Evolutionary conservation across 2,329 filamentous ascomycete species (phyloP).

Genomic region (Ophiostoma triangulosporum): DNA sequence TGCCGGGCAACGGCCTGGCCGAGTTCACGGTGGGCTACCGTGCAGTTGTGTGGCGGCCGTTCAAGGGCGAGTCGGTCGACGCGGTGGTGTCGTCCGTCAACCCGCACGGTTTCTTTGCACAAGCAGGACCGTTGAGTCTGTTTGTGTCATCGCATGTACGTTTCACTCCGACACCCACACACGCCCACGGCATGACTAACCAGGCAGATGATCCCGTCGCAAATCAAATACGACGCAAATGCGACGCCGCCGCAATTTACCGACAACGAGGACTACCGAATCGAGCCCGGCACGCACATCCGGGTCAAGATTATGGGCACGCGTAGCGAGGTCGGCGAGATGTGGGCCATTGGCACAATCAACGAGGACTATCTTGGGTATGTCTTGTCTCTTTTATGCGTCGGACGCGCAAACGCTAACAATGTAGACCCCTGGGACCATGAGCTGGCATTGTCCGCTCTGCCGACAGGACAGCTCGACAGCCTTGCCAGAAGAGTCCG

Average conservation of each 20-base stretch:
- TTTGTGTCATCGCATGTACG: conserved; percentile 75
- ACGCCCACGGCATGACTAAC: too few species aligned
- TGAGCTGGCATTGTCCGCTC: not conserved
- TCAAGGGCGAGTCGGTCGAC: conserved; percentile 97
- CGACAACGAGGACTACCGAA: conserved; percentile 84
- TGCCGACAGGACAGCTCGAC: too few species aligned
- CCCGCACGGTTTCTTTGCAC: conserved; percentile 78
- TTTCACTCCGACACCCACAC: not conserved
- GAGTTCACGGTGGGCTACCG: conserved; percentile 93
- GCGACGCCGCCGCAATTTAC: conserved; percentile 95
- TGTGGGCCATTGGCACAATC: conserved; percentile 96
- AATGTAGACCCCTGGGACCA: not conserved
- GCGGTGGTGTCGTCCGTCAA: conserved; percentile 87
- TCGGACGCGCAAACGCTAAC: not conserved
- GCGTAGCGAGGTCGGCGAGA: conserved; percentile 81
- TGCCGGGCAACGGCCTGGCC: conserved; percentile 80
- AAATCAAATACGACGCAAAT: conserved; percentile 90
- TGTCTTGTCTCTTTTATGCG: conserved; percentile 11
- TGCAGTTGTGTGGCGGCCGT: conserved; percentile 93
- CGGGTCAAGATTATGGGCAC: conserved; percentile 91
- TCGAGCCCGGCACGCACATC: conserved; percentile 86
- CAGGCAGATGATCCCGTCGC: conserved; percentile 71
- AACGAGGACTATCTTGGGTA: conserved; percentile 69
- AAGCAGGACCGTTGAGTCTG: conserved; percentile 62
- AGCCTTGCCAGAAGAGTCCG: not conserved